These are phyloP conservation scores for Cnidoscolus chayamansa DNA, from an alignment of 441 rosid genomes.

Conservation along the genomic window DNA sequence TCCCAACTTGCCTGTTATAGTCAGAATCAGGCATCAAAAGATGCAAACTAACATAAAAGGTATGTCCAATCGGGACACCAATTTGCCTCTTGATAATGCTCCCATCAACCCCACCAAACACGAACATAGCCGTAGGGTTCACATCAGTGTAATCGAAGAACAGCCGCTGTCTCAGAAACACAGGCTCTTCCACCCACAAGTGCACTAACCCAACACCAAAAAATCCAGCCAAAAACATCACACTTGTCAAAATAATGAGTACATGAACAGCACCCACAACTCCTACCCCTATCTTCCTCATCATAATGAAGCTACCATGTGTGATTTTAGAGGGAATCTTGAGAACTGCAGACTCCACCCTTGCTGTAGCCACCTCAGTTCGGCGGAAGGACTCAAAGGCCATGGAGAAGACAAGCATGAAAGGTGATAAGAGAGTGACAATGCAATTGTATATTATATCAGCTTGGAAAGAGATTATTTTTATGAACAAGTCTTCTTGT, in stretches of 20 bases:
- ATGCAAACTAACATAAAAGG: conserved; percentile 43
- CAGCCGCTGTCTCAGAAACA: conserved; percentile 46
- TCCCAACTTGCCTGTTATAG: conserved; percentile 52
- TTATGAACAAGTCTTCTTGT: conserved; percentile 43
- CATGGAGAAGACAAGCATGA: conserved; percentile 30
- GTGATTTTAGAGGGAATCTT: conserved; percentile 32
- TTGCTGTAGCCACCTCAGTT: conserved; percentile 34
- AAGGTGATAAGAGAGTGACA: conserved; percentile 43
- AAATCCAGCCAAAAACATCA: conserved; percentile 43
- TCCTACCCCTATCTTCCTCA: conserved; percentile 51
- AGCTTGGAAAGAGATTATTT: conserved; percentile 44
- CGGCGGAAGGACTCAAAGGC: conserved; percentile 50
- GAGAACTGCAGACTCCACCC: conserved; percentile 38
- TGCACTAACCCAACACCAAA: conserved; percentile 58
- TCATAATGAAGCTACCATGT: conserved; percentile 16
- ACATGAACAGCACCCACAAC: conserved; percentile 54
- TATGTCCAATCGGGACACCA: conserved; percentile 60
- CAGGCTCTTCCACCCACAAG: conserved; percentile 62
- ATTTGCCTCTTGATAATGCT: neutral
- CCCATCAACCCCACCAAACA: conserved; percentile 22
- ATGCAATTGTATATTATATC: conserved; percentile 50
- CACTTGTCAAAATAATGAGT: conserved; percentile 37
- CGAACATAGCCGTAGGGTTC: conserved; percentile 55
- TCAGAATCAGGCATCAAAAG: conserved; percentile 81
- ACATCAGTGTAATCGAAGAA: conserved; percentile 62